These are phyloP conservation scores for Fusarium foetens DNA, from an alignment of 2,329 filamentous ascomycete species.

Conservation along the genomic window DNA sequence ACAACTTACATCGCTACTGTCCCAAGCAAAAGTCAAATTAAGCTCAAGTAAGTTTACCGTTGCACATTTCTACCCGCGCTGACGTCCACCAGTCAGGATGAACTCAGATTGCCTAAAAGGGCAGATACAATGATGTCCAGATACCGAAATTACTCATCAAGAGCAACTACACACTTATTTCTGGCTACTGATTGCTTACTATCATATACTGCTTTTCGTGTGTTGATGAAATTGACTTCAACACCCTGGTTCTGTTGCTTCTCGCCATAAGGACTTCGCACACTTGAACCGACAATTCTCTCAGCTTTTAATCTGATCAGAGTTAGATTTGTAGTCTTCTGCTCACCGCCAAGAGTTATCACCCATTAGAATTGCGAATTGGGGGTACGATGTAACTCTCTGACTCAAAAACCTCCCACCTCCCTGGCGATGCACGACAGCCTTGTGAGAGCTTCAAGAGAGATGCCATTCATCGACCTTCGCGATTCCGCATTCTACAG, in stretches of 20 bases:
- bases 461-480: background rate
- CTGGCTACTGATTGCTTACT: accelerated
- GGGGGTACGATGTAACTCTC: background rate
- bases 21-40: background rate
- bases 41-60: conserved; percentile 9
- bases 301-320: background rate
- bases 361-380: background rate
- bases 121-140: background rate
- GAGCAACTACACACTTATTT: background rate
- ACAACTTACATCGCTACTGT: background rate
- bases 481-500: background rate
- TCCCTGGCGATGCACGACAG: background rate
- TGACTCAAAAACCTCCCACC: background rate
- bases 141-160: background rate
- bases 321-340: accelerated
- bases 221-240: background rate
- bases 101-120: background rate
- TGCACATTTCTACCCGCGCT: conserved; percentile 4
- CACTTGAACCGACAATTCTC: background rate
- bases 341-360: background rate
- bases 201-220: background rate
- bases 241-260: background rate
- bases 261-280: background rate
- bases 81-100: conserved; percentile 4
- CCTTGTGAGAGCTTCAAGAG: background rate